Evolutionary conservation across 768 basidiomycete species (phyloP), one percentile per base, ranked within the genome.

Genomic region (Termitomyces sp.): DNA sequence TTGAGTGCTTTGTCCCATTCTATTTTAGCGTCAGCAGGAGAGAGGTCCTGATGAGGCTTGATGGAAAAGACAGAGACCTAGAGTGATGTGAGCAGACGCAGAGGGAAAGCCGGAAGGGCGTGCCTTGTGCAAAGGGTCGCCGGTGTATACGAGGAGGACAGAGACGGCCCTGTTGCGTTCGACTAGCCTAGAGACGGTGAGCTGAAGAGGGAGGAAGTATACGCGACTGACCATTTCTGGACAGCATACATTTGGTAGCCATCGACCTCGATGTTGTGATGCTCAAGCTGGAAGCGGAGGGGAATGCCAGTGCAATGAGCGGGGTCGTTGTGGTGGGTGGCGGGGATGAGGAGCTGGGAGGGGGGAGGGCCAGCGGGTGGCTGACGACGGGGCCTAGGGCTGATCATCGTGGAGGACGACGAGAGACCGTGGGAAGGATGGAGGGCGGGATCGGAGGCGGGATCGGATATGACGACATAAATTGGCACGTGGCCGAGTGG

Each of bases 191-290:
- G 13, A 50, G 35, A 40, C 35, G 38, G 41, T 15, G 33, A 31
- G 45, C 31, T n/a, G n/a, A 29, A 48, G 23, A 29, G 38, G 5
- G 25, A 20, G 43, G 29, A 18, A 32, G 40, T 44, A 42, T 41
- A 44, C 57, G 18, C n/a, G 44, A 27, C 11, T 39, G 63, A 84
- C 89, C 91, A 93, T 68, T 88, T 88, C 74, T 93, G 88, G 9
- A 94, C 91, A 0, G 89, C 91, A 65, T 92, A 94, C 53, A 93
- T 76, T 70, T 92, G 91, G 70, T 85, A 91, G 1, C 86, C 85
- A 18, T 74, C 64, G 22, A 89, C 64, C 42, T 82, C 70, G 43
- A 84, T 60, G 16, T 70, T 68, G 32, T 80, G 75, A 35, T 78
- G 72, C 7, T 76, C 75, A 52, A 82, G 68, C 61, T 79, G 76